Evolutionary conservation across 139 green algal genomes (phyloP), one percentile per base, ranked within the genome.

Genomic region (Ettlia oleoabundans): DNA sequence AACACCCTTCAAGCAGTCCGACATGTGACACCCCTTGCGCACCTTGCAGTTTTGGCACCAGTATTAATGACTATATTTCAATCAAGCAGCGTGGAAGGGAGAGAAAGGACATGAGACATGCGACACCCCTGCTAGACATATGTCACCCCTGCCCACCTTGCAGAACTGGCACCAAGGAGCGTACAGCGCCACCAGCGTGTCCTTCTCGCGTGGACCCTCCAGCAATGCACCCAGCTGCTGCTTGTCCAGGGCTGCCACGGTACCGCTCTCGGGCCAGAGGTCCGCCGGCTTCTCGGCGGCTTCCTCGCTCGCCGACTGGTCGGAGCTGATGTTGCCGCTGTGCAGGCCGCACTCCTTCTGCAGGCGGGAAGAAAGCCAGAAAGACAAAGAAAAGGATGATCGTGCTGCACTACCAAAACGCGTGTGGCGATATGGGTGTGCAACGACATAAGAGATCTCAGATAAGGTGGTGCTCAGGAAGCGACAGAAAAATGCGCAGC

Each of bases 301-400:
- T 63, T 82, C 77, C 77, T 82, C 77, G 62, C 51, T 58, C 38
- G 55, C 75, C 3, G 58, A 62, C 9, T 28, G 18, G 13, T 30
- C 35, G 4, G 58, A 62, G 75, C n/a, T n/a, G n/a, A 98, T 86
- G 86, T 98, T 98, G 85, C 95, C 95, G 40, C 81, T 93, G 92
- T 99, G 96, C 84, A 99, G 90, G 66, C 96, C 96, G 87, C 96
- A 99, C 93, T 99, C 96, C 92, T 99, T 98, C 47, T 83, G 77
- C 21, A 35, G 65, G 6, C 13, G 8, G 33, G 13, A 10, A 68
- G 13, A 47, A 22, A 22, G 66, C 66, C 51, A 73, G 66, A 9
- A 18, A 52, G 37, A 37, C 37, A 33, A 65, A 65, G 55, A 9
- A 22, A n/a, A n/a, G 21, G 55, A 65, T 15, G 55, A 5, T 9